These are phyloP conservation scores for Globisporangium takayamanum DNA, from an alignment of 352 stramenopile species.

Conservation along the genomic window DNA sequence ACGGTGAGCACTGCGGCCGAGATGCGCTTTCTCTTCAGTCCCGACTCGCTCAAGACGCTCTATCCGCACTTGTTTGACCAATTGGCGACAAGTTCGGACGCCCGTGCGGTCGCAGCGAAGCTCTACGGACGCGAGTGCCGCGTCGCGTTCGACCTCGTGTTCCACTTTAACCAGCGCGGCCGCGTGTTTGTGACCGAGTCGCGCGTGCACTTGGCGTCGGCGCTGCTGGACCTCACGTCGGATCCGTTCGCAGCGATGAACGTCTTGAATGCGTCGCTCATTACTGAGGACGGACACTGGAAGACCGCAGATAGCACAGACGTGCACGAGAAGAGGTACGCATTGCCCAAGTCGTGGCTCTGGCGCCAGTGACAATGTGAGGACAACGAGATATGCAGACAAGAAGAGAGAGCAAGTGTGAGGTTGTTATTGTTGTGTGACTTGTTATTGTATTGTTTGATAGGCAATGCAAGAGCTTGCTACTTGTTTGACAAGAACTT, in stretches of 20 bases:
- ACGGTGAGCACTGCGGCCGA: slow-evolving; percentile 29
- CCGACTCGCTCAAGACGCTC: slow-evolving; percentile 35
- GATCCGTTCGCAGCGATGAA: slow-evolving; percentile 27
- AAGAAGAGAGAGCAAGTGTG: background rate
- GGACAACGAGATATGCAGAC: background rate
- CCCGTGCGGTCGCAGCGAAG: slow-evolving; percentile 15
- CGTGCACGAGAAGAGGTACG: slow-evolving; percentile 5
- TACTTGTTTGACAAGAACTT: background rate
- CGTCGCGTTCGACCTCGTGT: slow-evolving; percentile 25
- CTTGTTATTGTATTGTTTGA: background rate
- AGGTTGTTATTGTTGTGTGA: background rate
- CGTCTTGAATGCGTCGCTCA: slow-evolving; percentile 24
- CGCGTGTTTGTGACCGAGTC: slow-evolving; percentile 27
- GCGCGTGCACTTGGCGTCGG: slow-evolving; percentile 37
- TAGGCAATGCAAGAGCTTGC: no score
- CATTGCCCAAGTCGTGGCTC: slow-evolving; percentile 21
- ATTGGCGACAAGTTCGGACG: slow-evolving; percentile 15
- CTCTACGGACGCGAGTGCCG: slow-evolving; percentile 25
- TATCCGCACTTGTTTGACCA: slow-evolving; percentile 39
- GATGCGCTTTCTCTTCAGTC: slow-evolving; percentile 31
- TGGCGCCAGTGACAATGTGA: slow-evolving; percentile 4
- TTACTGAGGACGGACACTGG: slow-evolving; percentile 35
- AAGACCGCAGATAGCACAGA: slow-evolving; percentile 20
- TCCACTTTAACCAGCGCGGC: slow-evolving; percentile 28
- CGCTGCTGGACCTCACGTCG: slow-evolving; percentile 29